Base-by-base conservation (phyloP, 108 stramenopile species). In the Skeletonema costatum region DNA sequence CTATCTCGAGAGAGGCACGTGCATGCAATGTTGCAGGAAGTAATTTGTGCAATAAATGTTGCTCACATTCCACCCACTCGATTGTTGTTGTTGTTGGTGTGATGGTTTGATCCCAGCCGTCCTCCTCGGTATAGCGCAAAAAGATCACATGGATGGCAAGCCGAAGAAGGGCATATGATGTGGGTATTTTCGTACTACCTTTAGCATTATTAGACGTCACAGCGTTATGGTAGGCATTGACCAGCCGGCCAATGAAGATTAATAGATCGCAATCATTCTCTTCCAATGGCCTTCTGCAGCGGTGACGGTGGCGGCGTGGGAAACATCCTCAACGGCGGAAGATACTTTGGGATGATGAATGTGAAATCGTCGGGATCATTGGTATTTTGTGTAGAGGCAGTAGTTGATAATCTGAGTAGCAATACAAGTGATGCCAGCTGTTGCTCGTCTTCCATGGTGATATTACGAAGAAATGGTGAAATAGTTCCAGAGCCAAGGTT, bases 371-470 rank as follows among this genome's bases (percentile, higher is more conserved):
- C 8, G 46, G 17, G 10, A 9, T 51, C 53, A 7, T 38, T 35
- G 7, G 25, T 8, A 46, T 71, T 58, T 17, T n/a, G 36, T 53
- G 21, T 4, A 25, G 11, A n/a, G 4, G 10, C 29, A 36, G 46
- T 17, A 29, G 46, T 31, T n/a, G 78, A 33, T 6, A 64, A 61
- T 17, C 64, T 66, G 36, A 80, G 62, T 48, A 80, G 42, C 5
- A 80, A 62, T 36, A 80, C 60, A 61, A 80, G 72, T 38, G 66
- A 50, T 8, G 78, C 72, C 14, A 80, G 67, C 32, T 62, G 66
- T 41, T 61, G 70, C 58, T 71, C 70, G 77, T 78, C 77, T 21
- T 48, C 36, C 69, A 58, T 60, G 2, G 16, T 44, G 13, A 16
- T 46, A n/a, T 0, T 25, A 25, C 25, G 25, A 25, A 25, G 25